Conservation (phyloP, 306 rosid genomes). For the Luffa aegyptiaca region DNA sequence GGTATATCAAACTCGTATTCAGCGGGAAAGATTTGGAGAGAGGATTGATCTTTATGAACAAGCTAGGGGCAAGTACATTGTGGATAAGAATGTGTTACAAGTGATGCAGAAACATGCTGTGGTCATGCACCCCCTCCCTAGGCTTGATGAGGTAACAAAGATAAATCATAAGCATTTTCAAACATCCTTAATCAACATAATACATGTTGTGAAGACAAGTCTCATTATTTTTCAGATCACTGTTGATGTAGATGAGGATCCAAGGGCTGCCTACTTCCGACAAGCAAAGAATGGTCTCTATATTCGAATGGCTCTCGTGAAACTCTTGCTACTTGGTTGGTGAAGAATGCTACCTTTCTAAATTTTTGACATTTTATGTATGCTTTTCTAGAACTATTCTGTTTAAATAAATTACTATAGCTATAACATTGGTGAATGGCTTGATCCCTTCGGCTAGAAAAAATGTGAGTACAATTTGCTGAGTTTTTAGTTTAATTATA, state of each 20-base stretch:
- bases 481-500: not conserved
- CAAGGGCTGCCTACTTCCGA: conserved; percentile 74
- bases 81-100: conserved; percentile 42
- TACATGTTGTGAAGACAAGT: not conserved
- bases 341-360: conserved; percentile 9
- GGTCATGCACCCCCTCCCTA: conserved; percentile 90
- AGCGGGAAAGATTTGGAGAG: conserved; percentile 72
- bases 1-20: conserved; percentile 88
- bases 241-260: conserved; percentile 62
- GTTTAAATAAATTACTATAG: not conserved
- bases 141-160: conserved; percentile 65
- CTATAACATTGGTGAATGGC: not conserved
- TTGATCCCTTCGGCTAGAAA: not conserved
- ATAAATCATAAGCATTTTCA: not conserved
- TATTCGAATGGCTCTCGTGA: conserved; percentile 74
- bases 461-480: not conserved
- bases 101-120: conserved; percentile 71
- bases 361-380: not conserved
- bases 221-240: conserved; percentile 42
- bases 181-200: not conserved
- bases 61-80: conserved; percentile 85
- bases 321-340: conserved; percentile 79
- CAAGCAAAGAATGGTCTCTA: conserved; percentile 85
- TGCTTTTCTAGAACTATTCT: not conserved
- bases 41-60: conserved; percentile 65